Base-by-base conservation (phyloP, 805 yeast species). In the Candida vaughaniae region DNA sequence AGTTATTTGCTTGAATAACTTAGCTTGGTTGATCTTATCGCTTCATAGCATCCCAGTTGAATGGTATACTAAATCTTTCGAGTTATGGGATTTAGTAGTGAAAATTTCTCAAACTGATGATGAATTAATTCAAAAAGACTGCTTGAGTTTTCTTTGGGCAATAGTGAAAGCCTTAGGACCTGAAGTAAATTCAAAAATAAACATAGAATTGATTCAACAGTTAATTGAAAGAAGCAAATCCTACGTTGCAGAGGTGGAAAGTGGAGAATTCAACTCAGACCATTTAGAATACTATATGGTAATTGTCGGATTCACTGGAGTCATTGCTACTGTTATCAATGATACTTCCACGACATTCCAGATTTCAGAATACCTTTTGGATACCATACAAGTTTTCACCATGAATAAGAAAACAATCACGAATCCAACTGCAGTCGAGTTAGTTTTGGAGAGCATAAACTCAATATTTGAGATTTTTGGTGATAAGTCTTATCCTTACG, bases 401-500 rank as follows among this genome's bases (percentile, higher is more conserved):
- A 22, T 25, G 20, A 3, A 27, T 10, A 12, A 18, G 8, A 36
- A 34, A 15, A 34, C 27, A 22, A 35, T 50, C 14, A 44, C 60
- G 3, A 52, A 64, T 1, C 54, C 67, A 1, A 40, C 43, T 23
- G 55, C 57, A 1, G 43, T 52, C n/a, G 71, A 66, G 42, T 56
- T 79, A 8, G 61, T 78, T 4, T 58, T 79, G 27, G 91, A 83
- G 43, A 63, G 82, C 17, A 58, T 86, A 16, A 82, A 86, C 50
- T 65, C 77, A 2, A 51, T 89, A 5, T 87, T 78, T 58, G 96
- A 88, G 42, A 68, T 89, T 5, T 93, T 83, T 60, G 85, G 85
- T 10, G 98, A 93, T 61, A 73, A 73, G 25, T 63, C 57, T 4
- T 83, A 70, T 49, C 73, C 67, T 11, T 89, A 88, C 52, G 95